phyloP scores from a whole-genome alignment of 129 eudicot genomes.

The Tanacetum coccineum region DNA sequence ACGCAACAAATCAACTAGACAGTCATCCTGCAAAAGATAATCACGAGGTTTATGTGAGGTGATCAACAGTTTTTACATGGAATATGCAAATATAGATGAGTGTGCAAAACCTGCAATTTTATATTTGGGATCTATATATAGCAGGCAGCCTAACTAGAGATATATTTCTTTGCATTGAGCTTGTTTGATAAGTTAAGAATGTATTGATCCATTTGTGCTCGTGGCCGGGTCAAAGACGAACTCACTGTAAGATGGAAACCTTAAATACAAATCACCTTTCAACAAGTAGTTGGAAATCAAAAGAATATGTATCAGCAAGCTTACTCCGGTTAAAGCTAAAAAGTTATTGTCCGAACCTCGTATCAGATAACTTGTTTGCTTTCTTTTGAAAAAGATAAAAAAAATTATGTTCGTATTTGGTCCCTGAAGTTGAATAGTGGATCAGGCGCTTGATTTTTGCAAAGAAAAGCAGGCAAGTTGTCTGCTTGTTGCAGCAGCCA shows the following conservation, averaged over 20 bases:
- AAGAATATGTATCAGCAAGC: too few relatives aligned
- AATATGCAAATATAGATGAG: neutral
- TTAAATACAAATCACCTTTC: neutral
- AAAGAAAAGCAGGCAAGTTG: too few relatives aligned
- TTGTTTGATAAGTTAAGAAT: constrained; percentile 46
- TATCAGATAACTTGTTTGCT: too few relatives aligned
- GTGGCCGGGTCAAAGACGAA: constrained; percentile 84
- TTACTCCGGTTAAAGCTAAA: too few relatives aligned
- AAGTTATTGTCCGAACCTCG: too few relatives aligned
- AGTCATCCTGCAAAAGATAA: constrained; percentile 62
- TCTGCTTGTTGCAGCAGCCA: too few relatives aligned
- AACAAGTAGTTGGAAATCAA: neutral
- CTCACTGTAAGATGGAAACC: constrained; percentile 53
- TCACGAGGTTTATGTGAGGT: neutral
- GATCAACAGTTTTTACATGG: neutral
- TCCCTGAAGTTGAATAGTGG: too few relatives aligned
- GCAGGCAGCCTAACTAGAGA: constrained; percentile 87
- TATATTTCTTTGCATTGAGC: constrained; percentile 65
- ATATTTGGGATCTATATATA: constrained; percentile 61
- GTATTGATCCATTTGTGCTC: constrained; percentile 77
- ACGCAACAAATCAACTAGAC: constrained; percentile 89
- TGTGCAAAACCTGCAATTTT: constrained; percentile 68
- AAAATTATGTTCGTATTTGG: too few relatives aligned
- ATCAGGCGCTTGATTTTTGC: too few relatives aligned
- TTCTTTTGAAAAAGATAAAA: too few relatives aligned